Evolutionary conservation across 352 stramenopile species (phyloP), one percentile per base, ranked within the genome.

Genomic region (Pythium monospermum): DNA sequence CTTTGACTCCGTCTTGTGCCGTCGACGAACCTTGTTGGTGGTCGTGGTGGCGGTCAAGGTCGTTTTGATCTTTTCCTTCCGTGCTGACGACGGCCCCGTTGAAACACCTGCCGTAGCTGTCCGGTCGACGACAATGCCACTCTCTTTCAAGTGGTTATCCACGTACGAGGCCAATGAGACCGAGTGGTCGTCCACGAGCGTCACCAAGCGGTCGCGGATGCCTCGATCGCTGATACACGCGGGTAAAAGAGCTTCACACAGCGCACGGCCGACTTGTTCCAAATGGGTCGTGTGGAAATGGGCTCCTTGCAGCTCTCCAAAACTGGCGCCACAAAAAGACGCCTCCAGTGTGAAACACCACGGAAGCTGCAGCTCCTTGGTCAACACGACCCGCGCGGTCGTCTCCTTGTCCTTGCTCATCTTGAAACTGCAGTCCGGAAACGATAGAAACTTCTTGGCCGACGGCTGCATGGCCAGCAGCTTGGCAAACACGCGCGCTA

Each of bases 291-390:
- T 80, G 39, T 83, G 86, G 39, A 90, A 93, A 41, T 93, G 83
- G 45, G 68, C 66, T 21, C 67, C 68, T 40, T 74, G 59, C 4
- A 88, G 66, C 22, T 77, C 61, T 0, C 81, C 81, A 52, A 84
- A 85, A 50, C 73, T 86, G 6, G 77, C 72, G 2, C 87, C 87
- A 45, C 85, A 94, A 46, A 96, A 96, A 1, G 82, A 94, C 2
- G 74, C 81, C 53, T 96, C 87, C 0, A 96, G 65, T 11, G 87
- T 96, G 37, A 93, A 96, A 47, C 75, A 85, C 66, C 74, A 89
- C 10, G 36, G 53, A 5, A 96, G 66, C 36, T 81, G 73, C 8
- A 95, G 56, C 38, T 95, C 79, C n/a, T 89, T 77, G 8, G 78
- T 66, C 1, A 91, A 59, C 4, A 96, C 86, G 3, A 94, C 86